Percentiles rank a stretch among this genome's conserved stretches.
phyloP scores from a whole-genome alignment of 495 filamentous ascomycete genomes.

The Emericellopsis terricola region DNA sequence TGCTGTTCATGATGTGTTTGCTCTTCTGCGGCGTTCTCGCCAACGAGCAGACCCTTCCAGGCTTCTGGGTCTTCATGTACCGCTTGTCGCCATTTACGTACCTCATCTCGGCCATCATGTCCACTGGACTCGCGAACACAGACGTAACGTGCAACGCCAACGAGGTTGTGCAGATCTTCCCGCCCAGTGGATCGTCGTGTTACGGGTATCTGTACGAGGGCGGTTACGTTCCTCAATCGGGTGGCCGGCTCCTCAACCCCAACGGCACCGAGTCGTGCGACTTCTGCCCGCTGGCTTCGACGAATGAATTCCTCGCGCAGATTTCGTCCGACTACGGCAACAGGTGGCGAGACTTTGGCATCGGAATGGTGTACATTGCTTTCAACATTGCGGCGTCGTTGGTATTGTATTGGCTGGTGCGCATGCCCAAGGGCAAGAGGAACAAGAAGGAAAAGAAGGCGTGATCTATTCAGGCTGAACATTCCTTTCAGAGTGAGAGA shows the following conservation, averaged over 20 bases:
- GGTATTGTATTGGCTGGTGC: constrained; percentile 45
- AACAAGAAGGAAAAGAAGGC: constrained; percentile 1
- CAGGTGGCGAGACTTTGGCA: constrained; percentile 17
- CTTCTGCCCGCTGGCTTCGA: constrained; percentile 32
- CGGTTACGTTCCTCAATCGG: constrained; percentile 8
- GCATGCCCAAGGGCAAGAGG: constrained; percentile 41
- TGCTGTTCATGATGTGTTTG: constrained; percentile 39
- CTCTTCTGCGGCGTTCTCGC: constrained; percentile 36
- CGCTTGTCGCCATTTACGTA: constrained; percentile 46
- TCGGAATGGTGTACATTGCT: constrained; percentile 36
- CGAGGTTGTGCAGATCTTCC: constrained; percentile 30
- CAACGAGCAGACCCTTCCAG: constrained; percentile 28
- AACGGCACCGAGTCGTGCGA: constrained; percentile 28
- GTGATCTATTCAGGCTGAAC: too few species aligned
- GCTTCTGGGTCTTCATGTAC: constrained; percentile 60
- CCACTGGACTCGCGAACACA: constrained; percentile 29
- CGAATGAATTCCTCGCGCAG: constrained; percentile 33
- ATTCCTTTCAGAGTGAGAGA: too few species aligned
- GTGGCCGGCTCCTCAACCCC: constrained; percentile 30
- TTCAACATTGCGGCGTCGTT: constrained; percentile 46
- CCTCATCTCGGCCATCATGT: constrained; percentile 30
- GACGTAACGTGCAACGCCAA: constrained; percentile 27
- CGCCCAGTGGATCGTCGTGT: constrained; percentile 31
- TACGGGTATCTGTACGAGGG: constrained; percentile 18
- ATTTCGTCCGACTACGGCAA: constrained; percentile 22